phyloP scores from a whole-genome alignment of 257 asterid species.

The Solanum paucissectum region DNA sequence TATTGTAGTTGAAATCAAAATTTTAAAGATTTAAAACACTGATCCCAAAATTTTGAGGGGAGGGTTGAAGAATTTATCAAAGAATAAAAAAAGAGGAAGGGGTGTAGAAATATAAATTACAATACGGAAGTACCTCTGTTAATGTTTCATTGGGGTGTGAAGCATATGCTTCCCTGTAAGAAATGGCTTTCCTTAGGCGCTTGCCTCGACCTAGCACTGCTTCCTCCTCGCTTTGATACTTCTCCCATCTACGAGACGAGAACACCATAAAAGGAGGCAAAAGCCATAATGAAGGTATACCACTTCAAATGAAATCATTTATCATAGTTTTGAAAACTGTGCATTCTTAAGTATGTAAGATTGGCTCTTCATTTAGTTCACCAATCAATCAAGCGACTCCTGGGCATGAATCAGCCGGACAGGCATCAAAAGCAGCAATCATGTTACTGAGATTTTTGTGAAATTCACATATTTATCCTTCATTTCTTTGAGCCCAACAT shows the following conservation, averaged over 20 bases:
- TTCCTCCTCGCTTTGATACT: constrained; percentile 78
- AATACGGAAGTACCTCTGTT: constrained; percentile 40
- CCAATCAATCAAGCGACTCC: neutral
- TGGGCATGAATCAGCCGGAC: neutral
- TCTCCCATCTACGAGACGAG: constrained; percentile 73
- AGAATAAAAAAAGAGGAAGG: neutral
- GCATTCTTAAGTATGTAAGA: neutral
- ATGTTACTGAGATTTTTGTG: neutral
- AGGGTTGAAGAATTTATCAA: neutral
- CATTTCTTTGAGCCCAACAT: neutral
- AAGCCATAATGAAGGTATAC: neutral
- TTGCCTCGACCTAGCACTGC: constrained; percentile 99
- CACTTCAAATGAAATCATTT: neutral
- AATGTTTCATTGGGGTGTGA: constrained; percentile 48
- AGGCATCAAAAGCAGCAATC: neutral
- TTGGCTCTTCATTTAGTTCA: neutral
- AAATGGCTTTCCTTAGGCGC: constrained; percentile 87
- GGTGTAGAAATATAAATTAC: neutral
- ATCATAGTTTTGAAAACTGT: neutral
- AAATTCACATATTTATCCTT: neutral
- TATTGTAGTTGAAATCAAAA: neutral
- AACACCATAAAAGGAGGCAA: constrained; percentile 2
- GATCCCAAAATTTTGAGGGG: neutral
- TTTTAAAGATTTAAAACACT: neutral
- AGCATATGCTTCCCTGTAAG: constrained; percentile 83